Evolutionary conservation across 768 basidiomycete genomes (phyloP), one percentile per base, ranked within the genome.

Genomic region (Auricularia sp.): DNA sequence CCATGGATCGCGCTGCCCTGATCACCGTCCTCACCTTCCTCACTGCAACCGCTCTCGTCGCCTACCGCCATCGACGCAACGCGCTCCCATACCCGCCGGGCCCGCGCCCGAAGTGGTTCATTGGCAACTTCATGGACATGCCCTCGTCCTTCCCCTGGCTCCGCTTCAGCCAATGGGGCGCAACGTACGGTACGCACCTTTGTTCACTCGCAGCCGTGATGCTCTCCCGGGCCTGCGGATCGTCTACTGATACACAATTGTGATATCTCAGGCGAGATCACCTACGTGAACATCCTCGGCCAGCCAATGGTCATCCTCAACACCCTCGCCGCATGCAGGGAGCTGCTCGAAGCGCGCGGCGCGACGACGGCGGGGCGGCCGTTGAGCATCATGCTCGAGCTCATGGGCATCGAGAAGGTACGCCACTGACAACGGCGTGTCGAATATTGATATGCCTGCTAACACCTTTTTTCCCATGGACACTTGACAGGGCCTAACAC

Each of bases 281-380:
- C 47, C 8, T 53, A 63, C 53, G 51, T 63, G 29, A 34, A 63
- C 12, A 14, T 63, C 23, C 18, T 44, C 63, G 56, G 63, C 29
- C 21, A 1, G 8, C 36, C 5, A 56, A 64, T 60, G 12, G 36
- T 64, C 34, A 59, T 64, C 56, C 63, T 64, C 51, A 64, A 60
- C 63, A 61, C 63, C 11, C 36, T 59, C 18, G 54, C 23, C 3
- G 56, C 56, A 5, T 23, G n/a, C 36, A 35, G 60, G 18, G 53
- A 64, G n/a, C 63, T 64, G 36, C 35, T 56, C 35, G 34, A 21
- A 8, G 56, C 61, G 47, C 63, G 62, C 18, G 35, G 35, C 51
- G 51, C 64, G 29, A 54, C 23, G 11, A 60, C 16, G 23, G 34
- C 35, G 8, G 59, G 59, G 3, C 59, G 64, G 12, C 64, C 64